Evolutionary conservation across 2,329 filamentous ascomycete species (phyloP), one percentile per base, ranked within the genome.

Genomic region (Calonectria crousiana): DNA sequence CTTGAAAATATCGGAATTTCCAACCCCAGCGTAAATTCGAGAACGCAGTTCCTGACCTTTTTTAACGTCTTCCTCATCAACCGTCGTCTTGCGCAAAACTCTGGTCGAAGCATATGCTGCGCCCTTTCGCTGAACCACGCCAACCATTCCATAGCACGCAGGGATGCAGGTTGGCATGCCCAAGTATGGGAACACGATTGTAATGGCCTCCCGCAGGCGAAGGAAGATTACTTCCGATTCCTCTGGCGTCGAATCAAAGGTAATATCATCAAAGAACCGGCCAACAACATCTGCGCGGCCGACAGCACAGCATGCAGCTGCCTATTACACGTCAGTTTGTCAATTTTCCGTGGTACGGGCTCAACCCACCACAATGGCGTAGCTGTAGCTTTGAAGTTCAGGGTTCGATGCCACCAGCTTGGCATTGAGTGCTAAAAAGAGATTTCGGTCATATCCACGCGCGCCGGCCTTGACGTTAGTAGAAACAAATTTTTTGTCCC

Each of bases 131-230:
- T 76, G 58, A 36, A 76, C 71, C 6, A 76, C 75, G 28, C 75
- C 75, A 76, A 76, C 72, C 75, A 76, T 76, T 36, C 75, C 74
- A 34, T 76, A 76, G 30, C 75, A 76, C n/a, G 75, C 75, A 8
- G 75, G 75, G 49, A 76, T 76, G 2, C 74, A 76, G 1, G 74
- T 76, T n/a, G 75, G 75, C 74, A 76, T 74, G 28, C 75, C 75
- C 0, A 76, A 5, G 20, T 76, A 76, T 44, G 74, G 75, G 8
- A 75, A 75, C 0, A 76, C 49, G 5, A 76, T 76, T 1, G 75
- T 76, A 18, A 76, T 76, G 6, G 74, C 75, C n/a, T 76, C 75
- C 65, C 75, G 60, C 0, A 62, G 30, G 36, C 65, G 69, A 8
- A 76, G 74, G 44, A 76, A 76, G 0, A 56, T 26, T 16, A 62